A percentile compares a stretch with the other conserved stretches of the same genome.
Evolutionary conservation across 1,139 yeast species (phyloP).

Genomic region (Eremothecium sinecaudum): DNA sequence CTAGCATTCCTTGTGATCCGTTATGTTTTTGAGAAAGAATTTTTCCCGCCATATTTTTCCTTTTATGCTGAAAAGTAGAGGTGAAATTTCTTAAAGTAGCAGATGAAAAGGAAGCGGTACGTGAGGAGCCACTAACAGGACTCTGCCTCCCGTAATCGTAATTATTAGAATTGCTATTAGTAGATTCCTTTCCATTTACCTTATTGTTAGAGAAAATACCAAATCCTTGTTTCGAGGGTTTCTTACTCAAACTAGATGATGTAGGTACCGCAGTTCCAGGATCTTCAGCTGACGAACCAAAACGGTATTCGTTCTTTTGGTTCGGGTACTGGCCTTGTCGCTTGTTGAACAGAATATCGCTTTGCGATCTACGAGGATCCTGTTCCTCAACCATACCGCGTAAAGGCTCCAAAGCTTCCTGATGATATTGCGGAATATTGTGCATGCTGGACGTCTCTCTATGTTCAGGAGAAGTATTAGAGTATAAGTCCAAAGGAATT

Average conservation of each 20-base stretch:
- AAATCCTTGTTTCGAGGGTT: constrained; percentile 26
- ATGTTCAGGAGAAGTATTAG: no score
- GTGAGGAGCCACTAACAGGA: not conserved
- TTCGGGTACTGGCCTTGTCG: no score
- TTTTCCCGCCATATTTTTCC: constrained; percentile 35
- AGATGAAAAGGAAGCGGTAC: constrained; percentile 31
- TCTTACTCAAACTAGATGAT: not conserved
- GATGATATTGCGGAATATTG: no score
- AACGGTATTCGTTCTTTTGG: no score
- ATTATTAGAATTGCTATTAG: not conserved
- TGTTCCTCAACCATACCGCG: no score
- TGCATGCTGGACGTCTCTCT: no score
- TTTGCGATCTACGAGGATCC: no score
- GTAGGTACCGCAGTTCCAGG: not conserved
- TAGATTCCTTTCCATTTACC: constrained; percentile 13
- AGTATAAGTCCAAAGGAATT: no score
- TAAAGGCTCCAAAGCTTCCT: no score
- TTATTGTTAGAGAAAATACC: constrained; percentile 26
- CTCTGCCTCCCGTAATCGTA: not conserved
- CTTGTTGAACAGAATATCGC: no score
- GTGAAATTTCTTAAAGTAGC: constrained; percentile 29
- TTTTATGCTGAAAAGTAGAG: constrained; percentile 27
- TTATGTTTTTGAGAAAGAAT: constrained; percentile 38
- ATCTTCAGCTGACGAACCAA: no score
- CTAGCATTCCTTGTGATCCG: constrained; percentile 19